A percentile compares a stretch with the other conserved stretches of the same genome.
phyloP scores from a whole-genome alignment of 768 basidiomycete species.

The Candolleomyces efflorescens region DNA sequence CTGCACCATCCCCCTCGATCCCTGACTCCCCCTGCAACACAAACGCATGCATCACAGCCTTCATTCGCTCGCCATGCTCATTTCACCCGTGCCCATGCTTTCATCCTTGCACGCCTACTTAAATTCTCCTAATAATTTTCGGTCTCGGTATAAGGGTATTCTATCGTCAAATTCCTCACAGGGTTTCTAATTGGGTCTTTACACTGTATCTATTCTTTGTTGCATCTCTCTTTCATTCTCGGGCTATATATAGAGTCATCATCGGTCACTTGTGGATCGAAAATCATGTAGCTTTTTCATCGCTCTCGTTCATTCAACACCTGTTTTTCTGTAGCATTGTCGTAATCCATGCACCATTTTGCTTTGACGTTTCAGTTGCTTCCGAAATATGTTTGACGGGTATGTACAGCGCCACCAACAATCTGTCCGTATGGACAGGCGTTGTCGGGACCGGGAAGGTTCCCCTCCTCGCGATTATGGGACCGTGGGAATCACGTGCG shows the following conservation, averaged over 20 bases:
- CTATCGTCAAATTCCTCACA: not conserved
- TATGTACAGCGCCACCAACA: not conserved
- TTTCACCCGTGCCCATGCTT: not conserved
- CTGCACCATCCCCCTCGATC: not conserved
- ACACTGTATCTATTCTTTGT: constrained; percentile 2
- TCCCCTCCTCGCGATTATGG: not conserved
- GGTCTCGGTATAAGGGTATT: not conserved
- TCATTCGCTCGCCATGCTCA: not conserved
- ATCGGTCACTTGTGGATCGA: not conserved
- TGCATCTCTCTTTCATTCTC: not conserved
- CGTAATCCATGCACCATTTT: not conserved
- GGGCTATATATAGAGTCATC: not conserved
- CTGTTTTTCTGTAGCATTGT: not conserved
- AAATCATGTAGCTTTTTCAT: not conserved
- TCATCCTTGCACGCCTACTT: not conserved
- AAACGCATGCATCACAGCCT: not conserved
- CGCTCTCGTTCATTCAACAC: not conserved
- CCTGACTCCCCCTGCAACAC: not conserved
- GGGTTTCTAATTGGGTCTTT: constrained; percentile 2
- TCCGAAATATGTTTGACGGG: not conserved
- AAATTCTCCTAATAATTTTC: not conserved
- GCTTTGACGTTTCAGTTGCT: not conserved
- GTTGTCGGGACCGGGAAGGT: constrained; percentile 2
- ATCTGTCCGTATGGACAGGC: not conserved
- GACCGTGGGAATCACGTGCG: not conserved